Base-by-base conservation (phyloP, 345 rosid genomes). In the Trapa incisa region DNA sequence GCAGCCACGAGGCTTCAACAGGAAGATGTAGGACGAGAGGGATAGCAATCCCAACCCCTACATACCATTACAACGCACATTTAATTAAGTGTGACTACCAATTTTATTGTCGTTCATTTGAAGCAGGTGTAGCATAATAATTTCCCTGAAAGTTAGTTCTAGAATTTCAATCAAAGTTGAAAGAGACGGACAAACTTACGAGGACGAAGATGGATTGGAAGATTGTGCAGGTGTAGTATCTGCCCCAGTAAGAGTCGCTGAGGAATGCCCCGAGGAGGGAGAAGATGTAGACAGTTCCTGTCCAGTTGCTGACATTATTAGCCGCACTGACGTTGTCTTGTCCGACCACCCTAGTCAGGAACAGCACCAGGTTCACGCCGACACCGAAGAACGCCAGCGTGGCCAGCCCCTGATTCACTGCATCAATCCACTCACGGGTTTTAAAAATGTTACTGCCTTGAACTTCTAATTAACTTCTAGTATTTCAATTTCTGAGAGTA, bases 201-300 rank as follows among this genome's bases (percentile, higher is more conserved):
- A 87, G 73, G 84, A 91, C 98, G 75, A 95, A 95, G 70, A 89
- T 83, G 83, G 73, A 84, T 73, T 95, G 99, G 67, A 95, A 95
- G 70, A 95, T 84, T 73, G 97, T 96, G 78, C 98, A 89, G 4
- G 99, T 95, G 73, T 91, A 91, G 96, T 76, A 91, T 78, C 99
- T 80, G 50, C 99, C 99, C 98, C 99, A 95, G 76, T 95, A 95
- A 61, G 99, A 91, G 72, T 95, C 99, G 58, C 98, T 91, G 5
- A 95, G 85, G 74, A 95, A 91, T 56, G 99, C 99, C 3, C 99
- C 99, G 1, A 95, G 91, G 17, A 95, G 83, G n/a, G 99, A 95
- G 87, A 95, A 95, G 66, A 95, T 95, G 61, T 95, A 95, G 73
- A 95, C 99, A 32, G 99, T 94, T 47, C 99, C 99, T 29, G 97